phyloP scores from a whole-genome alignment of 805 yeast species.

The Torulaspora delbrueckii region DNA sequence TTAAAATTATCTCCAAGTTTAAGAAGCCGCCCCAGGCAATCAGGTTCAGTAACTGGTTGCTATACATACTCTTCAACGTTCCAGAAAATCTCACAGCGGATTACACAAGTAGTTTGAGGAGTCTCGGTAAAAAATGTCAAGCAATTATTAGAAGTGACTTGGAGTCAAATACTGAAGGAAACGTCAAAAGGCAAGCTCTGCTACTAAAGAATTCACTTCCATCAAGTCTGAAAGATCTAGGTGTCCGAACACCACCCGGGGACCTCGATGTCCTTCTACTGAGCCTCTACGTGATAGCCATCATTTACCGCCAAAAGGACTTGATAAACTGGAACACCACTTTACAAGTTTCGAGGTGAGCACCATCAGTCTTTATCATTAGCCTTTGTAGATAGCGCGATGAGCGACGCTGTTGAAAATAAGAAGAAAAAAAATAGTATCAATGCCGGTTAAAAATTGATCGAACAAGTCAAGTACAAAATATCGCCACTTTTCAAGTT shows the following conservation, averaged over 20 bases:
- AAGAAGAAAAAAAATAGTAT: neutral
- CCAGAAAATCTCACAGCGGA: conserved; percentile 25
- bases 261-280: conserved; percentile 17
- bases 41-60: conserved; percentile 24
- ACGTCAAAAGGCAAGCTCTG: neutral
- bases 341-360: neutral
- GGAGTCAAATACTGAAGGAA: conserved; percentile 6
- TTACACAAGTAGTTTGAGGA: conserved; percentile 27
- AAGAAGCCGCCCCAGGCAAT: conserved; percentile 12
- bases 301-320: conserved; percentile 28
- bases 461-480: neutral
- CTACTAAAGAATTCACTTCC: conserved; percentile 3
- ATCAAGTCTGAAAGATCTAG: conserved; percentile 6
- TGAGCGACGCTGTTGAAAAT: neutral
- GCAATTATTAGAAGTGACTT: neutral
- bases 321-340: conserved; percentile 15
- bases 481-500: too few species aligned
- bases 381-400: neutral
- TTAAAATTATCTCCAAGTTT: conserved; percentile 20
- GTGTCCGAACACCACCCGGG: conserved; percentile 7
- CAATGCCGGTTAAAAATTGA: neutral
- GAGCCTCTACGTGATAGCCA: conserved; percentile 19
- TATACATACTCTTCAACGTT: conserved; percentile 27
- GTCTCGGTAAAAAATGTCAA: conserved; percentile 29
- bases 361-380: neutral